These are phyloP conservation scores for Amanita phalloides DNA, from an alignment of 768 basidiomycete genomes.

Conservation along the genomic window DNA sequence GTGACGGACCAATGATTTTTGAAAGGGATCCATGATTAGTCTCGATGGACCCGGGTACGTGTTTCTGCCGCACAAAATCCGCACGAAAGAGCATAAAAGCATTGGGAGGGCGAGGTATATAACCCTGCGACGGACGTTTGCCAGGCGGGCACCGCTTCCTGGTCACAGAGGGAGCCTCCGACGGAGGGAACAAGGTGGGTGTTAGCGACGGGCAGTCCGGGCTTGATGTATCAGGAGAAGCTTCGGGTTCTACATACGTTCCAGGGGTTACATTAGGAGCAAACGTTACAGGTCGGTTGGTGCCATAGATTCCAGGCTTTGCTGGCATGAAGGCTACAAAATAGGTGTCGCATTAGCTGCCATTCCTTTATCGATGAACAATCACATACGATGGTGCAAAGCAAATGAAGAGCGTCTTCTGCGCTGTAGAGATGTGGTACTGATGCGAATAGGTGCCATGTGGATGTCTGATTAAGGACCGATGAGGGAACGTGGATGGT, in stretches of 20 bases:
- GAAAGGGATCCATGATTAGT: constrained; percentile 65
- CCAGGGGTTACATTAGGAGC: constrained; percentile 52
- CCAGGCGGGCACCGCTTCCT: constrained; percentile 45
- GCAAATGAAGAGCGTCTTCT: constrained; percentile 4
- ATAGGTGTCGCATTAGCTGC: neutral
- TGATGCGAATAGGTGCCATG: constrained; percentile 7
- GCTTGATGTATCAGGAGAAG: constrained; percentile 14
- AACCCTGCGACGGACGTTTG: constrained; percentile 47
- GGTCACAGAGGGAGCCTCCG: constrained; percentile 24
- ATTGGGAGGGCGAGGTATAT: constrained; percentile 76
- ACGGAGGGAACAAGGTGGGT: constrained; percentile 44
- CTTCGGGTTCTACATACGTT: constrained; percentile 29
- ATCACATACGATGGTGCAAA: neutral
- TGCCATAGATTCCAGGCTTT: constrained; percentile 46
- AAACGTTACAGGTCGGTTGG: constrained; percentile 43
- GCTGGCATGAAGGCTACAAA: constrained; percentile 22
- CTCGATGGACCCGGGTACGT: constrained; percentile 71
- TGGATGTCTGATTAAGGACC: neutral
- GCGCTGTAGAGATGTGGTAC: neutral
- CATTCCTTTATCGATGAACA: neutral
- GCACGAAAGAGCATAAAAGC: constrained; percentile 85
- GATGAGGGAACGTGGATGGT: neutral
- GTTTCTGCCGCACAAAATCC: constrained; percentile 69
- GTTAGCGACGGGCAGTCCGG: constrained; percentile 22
- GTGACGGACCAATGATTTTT: constrained; percentile 53